Evolutionary conservation across 352 stramenopile species (phyloP).

Genomic region (Pythium myriotylum): DNA sequence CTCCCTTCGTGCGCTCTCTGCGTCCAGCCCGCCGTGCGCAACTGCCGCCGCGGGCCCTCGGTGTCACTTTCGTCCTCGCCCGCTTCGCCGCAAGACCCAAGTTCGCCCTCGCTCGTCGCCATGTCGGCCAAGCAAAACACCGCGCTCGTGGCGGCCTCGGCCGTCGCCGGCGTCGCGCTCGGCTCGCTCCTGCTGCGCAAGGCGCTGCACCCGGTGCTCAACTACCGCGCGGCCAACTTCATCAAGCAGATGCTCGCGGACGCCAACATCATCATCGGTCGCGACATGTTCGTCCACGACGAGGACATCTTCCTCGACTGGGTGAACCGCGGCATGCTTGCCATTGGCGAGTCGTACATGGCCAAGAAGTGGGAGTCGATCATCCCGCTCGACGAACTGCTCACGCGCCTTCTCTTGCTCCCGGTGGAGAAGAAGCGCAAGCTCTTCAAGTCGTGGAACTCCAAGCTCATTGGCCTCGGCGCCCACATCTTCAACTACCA

Average conservation of each 20-base stretch:
- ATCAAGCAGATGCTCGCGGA: slow-evolving; percentile 83
- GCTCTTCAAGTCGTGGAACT: slow-evolving; percentile 89
- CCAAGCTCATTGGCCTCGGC: slow-evolving; percentile 74
- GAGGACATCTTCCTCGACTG: slow-evolving; percentile 87
- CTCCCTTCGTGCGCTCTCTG: slow-evolving; percentile 17
- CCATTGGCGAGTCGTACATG: slow-evolving; percentile 90
- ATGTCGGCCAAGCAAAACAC: slow-evolving; percentile 55
- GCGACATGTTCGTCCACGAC: slow-evolving; percentile 83
- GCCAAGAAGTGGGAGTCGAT: slow-evolving; percentile 86
- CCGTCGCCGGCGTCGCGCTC: slow-evolving; percentile 62
- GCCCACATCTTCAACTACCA: slow-evolving; percentile 89
- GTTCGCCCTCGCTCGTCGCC: slow-evolving; percentile 30
- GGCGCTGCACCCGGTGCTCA: slow-evolving; percentile 72
- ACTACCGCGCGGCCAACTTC: slow-evolving; percentile 66
- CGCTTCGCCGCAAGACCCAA: slow-evolving; percentile 21
- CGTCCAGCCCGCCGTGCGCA: slow-evolving; percentile 15
- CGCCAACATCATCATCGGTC: slow-evolving; percentile 79
- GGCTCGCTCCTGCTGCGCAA: slow-evolving; percentile 69
- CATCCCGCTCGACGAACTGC: slow-evolving; percentile 74
- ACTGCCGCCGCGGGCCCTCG: slow-evolving; percentile 17
- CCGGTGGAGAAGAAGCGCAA: slow-evolving; percentile 76
- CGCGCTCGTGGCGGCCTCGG: slow-evolving; percentile 65
- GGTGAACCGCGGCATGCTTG: slow-evolving; percentile 83
- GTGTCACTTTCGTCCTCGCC: slow-evolving; percentile 27
- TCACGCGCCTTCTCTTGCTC: slow-evolving; percentile 73